Conservation (phyloP, 352 stramenopile species). For the Globisporangium echinulatum region DNA sequence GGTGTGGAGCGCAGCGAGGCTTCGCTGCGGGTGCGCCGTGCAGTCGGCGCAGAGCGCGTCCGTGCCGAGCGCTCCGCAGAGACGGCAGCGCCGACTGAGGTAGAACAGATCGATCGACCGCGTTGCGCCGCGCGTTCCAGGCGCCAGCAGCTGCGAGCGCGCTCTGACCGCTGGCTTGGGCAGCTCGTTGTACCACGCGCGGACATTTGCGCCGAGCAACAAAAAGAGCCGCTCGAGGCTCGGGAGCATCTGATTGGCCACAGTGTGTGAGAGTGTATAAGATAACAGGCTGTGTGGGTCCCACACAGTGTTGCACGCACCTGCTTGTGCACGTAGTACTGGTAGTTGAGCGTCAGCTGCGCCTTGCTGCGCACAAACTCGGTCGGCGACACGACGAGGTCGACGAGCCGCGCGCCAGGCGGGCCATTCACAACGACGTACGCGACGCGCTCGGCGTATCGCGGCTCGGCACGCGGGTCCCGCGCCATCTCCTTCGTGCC, state of each 20-base stretch:
- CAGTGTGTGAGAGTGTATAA: neutral
- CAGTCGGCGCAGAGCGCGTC: constrained; percentile 50
- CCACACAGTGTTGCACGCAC: constrained; percentile 13
- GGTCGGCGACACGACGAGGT: constrained; percentile 85
- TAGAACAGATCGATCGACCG: constrained; percentile 82
- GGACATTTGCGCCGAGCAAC: constrained; percentile 71
- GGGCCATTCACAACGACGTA: constrained; percentile 90
- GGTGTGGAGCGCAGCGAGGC: constrained; percentile 52
- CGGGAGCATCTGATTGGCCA: constrained; percentile 46
- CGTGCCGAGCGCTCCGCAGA: constrained; percentile 62
- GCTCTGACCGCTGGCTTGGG: constrained; percentile 58
- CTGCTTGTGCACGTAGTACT: constrained; percentile 93
- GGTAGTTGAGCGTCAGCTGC: constrained; percentile 76
- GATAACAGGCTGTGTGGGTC: constrained; percentile 1
- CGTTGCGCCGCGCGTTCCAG: constrained; percentile 1
- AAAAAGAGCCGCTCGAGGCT: constrained; percentile 83
- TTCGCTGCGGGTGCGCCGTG: constrained; percentile 48
- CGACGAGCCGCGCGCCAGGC: constrained; percentile 80
- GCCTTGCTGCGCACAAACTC: constrained; percentile 46
- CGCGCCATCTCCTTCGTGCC: constrained; percentile 73
- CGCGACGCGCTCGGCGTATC: constrained; percentile 81
- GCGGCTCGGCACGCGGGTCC: constrained; percentile 67
- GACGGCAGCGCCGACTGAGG: constrained; percentile 70
- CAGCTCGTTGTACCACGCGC: constrained; percentile 62
- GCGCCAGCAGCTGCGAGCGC: constrained; percentile 17